Evolutionary conservation across 345 rosid species (phyloP), one percentile per base, ranked within the genome.

Genomic region (Xanthoceras sorbifolium): DNA sequence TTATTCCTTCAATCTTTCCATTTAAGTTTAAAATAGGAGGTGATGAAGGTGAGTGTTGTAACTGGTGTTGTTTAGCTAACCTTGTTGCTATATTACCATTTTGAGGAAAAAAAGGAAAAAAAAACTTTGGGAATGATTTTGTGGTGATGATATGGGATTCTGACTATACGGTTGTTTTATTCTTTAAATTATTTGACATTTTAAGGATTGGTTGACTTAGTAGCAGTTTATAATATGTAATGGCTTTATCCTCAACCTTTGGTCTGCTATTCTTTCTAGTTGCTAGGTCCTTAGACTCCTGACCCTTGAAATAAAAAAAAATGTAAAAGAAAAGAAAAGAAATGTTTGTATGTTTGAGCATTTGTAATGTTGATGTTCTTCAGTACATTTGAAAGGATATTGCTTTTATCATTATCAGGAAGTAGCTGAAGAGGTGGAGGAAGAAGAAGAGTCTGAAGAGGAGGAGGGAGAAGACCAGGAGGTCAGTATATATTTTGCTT

Each of bases 391-490:
- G 62, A 8, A 72, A 61, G 28, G 59, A n/a, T 46, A 20, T 57
- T 25, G 22, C 23, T 71, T 75, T 12, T 67, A 38, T 69, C 60
- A 44, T 66, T 64, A 14, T 32, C 54, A 86, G 91, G 86, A 82
- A 75, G 86, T 76, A 67, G 92, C 80, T 73, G 88, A 77, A 81
- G 73, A 76, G 28, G 79, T 62, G 73, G 82, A 85, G 57, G 77
- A 71, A 69, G 82, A 85, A 40, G 77, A 73, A 54, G 79, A 84
- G 36, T 76, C 82, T n/a, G 85, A 82, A 64, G 91, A 84, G 74
- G 92, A 86, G 78, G 85, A 84, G 17, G 89, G 76, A 74, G 88
- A 86, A 42, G 87, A 82, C 23, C 61, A 81, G 25, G 87, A 85
- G 78, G 92, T 88, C 42, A 48, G 87, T 80, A 76, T 32, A 23